A percentile compares a stretch with the other conserved stretches of the same genome.
These are phyloP conservation scores for Penicillium glabrum DNA, from an alignment of 2,329 filamentous ascomycete species.

Conservation along the genomic window DNA sequence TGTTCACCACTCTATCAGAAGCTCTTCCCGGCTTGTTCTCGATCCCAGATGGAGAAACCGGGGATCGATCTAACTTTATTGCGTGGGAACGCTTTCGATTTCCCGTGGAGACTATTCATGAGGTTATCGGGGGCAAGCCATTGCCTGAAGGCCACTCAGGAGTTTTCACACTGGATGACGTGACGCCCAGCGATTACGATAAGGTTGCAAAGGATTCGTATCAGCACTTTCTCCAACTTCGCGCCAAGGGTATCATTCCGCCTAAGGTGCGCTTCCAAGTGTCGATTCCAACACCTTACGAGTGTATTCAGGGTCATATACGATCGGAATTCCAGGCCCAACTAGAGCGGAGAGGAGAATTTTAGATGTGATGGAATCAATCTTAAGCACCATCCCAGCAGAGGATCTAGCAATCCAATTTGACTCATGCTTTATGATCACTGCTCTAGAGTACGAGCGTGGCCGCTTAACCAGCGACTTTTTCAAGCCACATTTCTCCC, in stretches of 20 bases:
- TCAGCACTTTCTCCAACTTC: slow-evolving; percentile 21
- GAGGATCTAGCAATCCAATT: slow-evolving; percentile 34
- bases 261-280: slow-evolving; percentile 33
- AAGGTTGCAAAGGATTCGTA: slow-evolving; percentile 30
- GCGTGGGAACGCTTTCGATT: slow-evolving; percentile 30
- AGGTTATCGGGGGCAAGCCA: background rate
- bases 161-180: slow-evolving; percentile 9
- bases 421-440: slow-evolving; percentile 28
- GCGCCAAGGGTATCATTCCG: slow-evolving; percentile 22
- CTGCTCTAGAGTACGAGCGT: slow-evolving; percentile 24
- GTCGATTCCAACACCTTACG: slow-evolving; percentile 23
- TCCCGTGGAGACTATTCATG: slow-evolving; percentile 24
- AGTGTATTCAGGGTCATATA: slow-evolving; percentile 17
- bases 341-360: slow-evolving; percentile 27
- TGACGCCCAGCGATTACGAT: slow-evolving; percentile 28
- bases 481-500: slow-evolving; percentile 23
- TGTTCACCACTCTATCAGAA: slow-evolving; percentile 31
- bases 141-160: slow-evolving; percentile 6
- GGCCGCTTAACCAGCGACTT: slow-evolving; percentile 30
- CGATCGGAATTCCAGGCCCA: slow-evolving; percentile 21
- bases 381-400: slow-evolving; percentile 28
- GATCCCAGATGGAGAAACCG: slow-evolving; percentile 47
- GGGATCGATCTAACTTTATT: slow-evolving; percentile 25
- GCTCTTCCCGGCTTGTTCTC: slow-evolving; percentile 33
- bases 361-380: slow-evolving; percentile 20